Base-by-base conservation (phyloP, 1,284 basidiomycete species). In the Ceratobasidium sp. region DNA sequence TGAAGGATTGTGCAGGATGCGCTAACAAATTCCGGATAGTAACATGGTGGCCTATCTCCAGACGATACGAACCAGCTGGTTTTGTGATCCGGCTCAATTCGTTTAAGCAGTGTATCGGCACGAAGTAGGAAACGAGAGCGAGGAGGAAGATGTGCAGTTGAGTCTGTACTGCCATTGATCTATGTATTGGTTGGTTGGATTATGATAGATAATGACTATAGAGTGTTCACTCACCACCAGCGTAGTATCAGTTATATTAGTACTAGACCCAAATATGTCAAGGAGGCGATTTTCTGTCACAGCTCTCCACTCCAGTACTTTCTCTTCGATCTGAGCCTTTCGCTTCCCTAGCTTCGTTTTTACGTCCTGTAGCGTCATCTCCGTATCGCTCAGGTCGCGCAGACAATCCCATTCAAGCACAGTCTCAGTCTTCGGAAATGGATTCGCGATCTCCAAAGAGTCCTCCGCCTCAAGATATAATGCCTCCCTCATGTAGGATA, bases 321-420 rank as follows among this genome's bases (percentile, higher is more conserved):
- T 49, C 15, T 51, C 42, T 10, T 15, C 0, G 12, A 73, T 28
- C 28, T 33, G 56, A 2, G 26, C 56, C 23, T 33, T 60, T 9
- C 60, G 71, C n/a, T 9, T 58, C 12, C 28, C 58, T 13, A 73
- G 58, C 28, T 61, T 20, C 12, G 42, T 58, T 39, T 49, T 15
- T 5, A 73, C 13, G 5, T 39, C 28, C 2, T 61, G 44, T 3
- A 63, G 10, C 2, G 39, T 20, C 2, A 33, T 63, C 9, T 73
- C 71, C 40, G n/a, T 13, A 4, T 73, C 58, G 26, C 26, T 7
- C 0, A 63, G 7, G 33, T 51, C 60, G 20, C 2, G 28, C 10
- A 73, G 6, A 40, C 53, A 73, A 18, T 63, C 44, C 71, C 71
- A 73, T 10, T 40, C 28, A 4, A 61, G 20, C 2, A 28, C 71